Evolutionary conservation across 768 basidiomycete species (phyloP).

Genomic region (Lyophyllum decastes): DNA sequence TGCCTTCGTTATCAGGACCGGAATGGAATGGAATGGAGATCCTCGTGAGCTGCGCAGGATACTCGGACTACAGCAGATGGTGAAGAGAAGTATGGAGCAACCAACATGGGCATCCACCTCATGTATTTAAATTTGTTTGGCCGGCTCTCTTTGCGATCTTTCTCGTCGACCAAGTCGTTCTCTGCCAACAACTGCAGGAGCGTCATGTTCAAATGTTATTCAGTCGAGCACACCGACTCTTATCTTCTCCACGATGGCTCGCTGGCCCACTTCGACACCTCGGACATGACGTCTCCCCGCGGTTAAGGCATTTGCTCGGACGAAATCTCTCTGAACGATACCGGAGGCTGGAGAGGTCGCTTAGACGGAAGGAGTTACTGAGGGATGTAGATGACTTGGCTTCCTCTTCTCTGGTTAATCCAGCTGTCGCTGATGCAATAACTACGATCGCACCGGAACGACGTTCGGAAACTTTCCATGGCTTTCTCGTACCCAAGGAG

Average conservation of each 20-base stretch:
- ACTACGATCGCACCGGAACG: not conserved
- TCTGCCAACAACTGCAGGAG: conserved; percentile 1
- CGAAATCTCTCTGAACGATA: conserved; percentile 64
- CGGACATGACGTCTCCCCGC: conserved; percentile 15
- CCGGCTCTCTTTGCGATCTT: not conserved
- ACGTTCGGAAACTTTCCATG: conserved; percentile 40
- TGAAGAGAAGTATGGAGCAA: too few relatives aligned
- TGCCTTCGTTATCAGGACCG: not conserved
- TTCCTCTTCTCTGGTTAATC: conserved; percentile 2
- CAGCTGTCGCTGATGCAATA: conserved; percentile 2
- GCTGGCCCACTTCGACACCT: not conserved
- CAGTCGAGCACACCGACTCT: conserved; percentile 10
- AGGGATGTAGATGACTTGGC: conserved; percentile 28
- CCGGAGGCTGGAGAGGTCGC: conserved; percentile 52
- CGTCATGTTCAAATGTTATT: conserved; percentile 21
- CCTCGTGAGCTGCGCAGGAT: not conserved
- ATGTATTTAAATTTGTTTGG: not conserved
- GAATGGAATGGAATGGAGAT: too few relatives aligned
- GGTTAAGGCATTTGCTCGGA: conserved; percentile 40
- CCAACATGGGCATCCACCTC: too few relatives aligned
- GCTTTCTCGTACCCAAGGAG: conserved; percentile 59
- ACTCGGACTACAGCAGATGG: too few relatives aligned
- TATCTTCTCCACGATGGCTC: not conserved
- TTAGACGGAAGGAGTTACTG: conserved; percentile 42
- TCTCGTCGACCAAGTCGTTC: not conserved